These are phyloP conservation scores for Binderoboletus segoi DNA, from an alignment of 1,284 basidiomycete species.

Conservation along the genomic window DNA sequence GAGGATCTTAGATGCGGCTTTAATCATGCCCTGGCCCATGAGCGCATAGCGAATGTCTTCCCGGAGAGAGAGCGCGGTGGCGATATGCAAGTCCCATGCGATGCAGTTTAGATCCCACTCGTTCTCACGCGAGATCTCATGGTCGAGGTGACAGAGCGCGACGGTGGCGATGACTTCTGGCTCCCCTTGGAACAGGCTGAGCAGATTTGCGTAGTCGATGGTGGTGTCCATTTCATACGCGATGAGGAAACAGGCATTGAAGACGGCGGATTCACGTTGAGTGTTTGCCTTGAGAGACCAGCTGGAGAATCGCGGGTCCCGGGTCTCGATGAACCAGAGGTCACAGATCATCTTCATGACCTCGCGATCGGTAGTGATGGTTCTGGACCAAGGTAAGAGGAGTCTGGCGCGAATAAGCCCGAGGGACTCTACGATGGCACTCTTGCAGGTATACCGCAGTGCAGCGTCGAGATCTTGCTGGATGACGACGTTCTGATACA, in stretches of 20 bases:
- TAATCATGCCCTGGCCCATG: conserved; percentile 28
- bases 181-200: conserved; percentile 23
- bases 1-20: conserved; percentile 27
- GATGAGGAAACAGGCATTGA: conserved; percentile 33
- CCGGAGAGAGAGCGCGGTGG: conserved; percentile 26
- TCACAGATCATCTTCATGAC: conserved; percentile 33
- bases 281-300: conserved; percentile 10
- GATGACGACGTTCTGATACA: conserved; percentile 21
- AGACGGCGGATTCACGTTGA: conserved; percentile 33
- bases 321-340: conserved; percentile 34
- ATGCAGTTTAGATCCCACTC: conserved; percentile 27
- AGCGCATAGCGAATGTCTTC: conserved; percentile 21
- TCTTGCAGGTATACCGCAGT: conserved; percentile 25
- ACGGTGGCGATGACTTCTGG: conserved; percentile 21
- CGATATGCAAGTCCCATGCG: conserved; percentile 33
- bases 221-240: conserved; percentile 22
- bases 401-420: conserved; percentile 29
- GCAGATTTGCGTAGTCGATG: conserved; percentile 29
- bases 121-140: conserved; percentile 20
- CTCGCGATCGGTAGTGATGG: conserved; percentile 24
- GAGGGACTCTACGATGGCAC: conserved; percentile 29
- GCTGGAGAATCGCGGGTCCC: conserved; percentile 28
- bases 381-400: conserved; percentile 29
- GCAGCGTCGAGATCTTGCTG: conserved; percentile 3
- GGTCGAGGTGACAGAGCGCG: conserved; percentile 30